Base-by-base conservation (phyloP, 192 early-diverging fungal species). In the Powellomyces hirtus region DNA sequence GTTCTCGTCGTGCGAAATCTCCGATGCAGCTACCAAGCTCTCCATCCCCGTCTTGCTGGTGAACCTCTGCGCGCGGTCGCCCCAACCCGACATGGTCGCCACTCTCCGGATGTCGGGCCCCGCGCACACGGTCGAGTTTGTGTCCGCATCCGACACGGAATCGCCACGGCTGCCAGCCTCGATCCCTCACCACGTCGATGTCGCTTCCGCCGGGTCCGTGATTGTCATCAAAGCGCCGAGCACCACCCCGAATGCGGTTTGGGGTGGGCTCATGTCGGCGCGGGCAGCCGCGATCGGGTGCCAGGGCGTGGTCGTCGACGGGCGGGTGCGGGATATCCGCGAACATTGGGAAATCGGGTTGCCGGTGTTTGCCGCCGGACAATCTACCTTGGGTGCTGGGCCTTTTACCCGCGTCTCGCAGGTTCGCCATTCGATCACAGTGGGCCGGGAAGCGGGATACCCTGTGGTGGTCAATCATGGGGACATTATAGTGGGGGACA, bases 401-500 rank as follows among this genome's bases (percentile, higher is more conserved):
- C 49, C 44, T 4, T 79, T 62, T 18, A 42, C 55, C 10, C 45
- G 74, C 24, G 57, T 64, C 20, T 58, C 66, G 49, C 4, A 27
- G 1, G 74, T 84, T 14, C 71, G 75, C 5, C 68, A 75, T 37
- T 46, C 72, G 1, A 46, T 84, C 24, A 59, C 65, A n/a, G 34
- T 83, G 16, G 61, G 57, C 24, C 20, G 11, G 30, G 70, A 52
- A 20, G 69, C 42, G 1, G 67, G 67, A 45, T 50, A 40, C 29
- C 44, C 50, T 38, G 56, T 59, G 8, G 11, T 50, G 18, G 56
- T 62, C 24, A 29, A 22, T 26, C 53, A 20, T 16, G 81, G 79
- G 20, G 84, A 86, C 58, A 63, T 77, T 11, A 75, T 83, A 49
- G 72, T 83, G 18, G 84, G 68, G 22, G 84, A 86, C 70, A 61